These are phyloP conservation scores for Podospora didyma DNA, from an alignment of 495 filamentous ascomycete species.

Conservation along the genomic window DNA sequence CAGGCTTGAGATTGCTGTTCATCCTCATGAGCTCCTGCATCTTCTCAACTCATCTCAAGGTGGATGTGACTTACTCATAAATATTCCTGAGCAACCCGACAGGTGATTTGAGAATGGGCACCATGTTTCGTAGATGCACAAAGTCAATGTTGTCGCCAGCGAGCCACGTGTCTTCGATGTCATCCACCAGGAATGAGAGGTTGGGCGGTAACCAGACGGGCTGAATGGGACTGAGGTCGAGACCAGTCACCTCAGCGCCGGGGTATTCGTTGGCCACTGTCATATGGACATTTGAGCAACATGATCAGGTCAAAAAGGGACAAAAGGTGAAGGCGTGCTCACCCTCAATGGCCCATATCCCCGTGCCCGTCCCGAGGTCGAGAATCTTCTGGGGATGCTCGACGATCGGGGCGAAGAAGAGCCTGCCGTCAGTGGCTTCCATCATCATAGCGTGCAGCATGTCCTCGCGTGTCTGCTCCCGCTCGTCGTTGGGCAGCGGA, in stretches of 20 bases:
- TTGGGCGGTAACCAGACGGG: conserved; percentile 35
- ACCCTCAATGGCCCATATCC: conserved; percentile 43
- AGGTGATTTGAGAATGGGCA: conserved; percentile 32
- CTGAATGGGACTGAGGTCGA: conserved; percentile 33
- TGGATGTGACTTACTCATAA: too few relatives aligned
- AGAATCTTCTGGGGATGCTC: conserved; percentile 20
- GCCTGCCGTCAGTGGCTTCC: conserved; percentile 18
- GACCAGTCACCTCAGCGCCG: conserved; percentile 24
- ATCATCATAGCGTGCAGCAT: too few relatives aligned
- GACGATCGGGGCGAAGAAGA: conserved; percentile 37
- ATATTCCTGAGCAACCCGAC: too few relatives aligned
- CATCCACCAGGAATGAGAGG: conserved; percentile 35
- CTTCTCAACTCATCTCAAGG: too few relatives aligned
- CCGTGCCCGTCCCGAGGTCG: not conserved
- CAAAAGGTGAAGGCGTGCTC: not conserved
- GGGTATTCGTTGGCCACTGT: conserved; percentile 37
- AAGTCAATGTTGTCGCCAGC: conserved; percentile 30
- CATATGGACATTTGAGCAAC: conserved; percentile 36
- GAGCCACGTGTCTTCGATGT: conserved; percentile 34
- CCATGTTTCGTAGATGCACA: conserved; percentile 33
- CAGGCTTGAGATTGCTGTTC: not conserved
- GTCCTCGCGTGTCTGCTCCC: too few relatives aligned
- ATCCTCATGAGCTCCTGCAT: too few relatives aligned
- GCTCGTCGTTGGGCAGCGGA: too few relatives aligned
- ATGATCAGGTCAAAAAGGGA: conserved; percentile 11